These are phyloP conservation scores for Emydomyces testavorans DNA, from an alignment of 2,329 filamentous ascomycete species.

Conservation along the genomic window DNA sequence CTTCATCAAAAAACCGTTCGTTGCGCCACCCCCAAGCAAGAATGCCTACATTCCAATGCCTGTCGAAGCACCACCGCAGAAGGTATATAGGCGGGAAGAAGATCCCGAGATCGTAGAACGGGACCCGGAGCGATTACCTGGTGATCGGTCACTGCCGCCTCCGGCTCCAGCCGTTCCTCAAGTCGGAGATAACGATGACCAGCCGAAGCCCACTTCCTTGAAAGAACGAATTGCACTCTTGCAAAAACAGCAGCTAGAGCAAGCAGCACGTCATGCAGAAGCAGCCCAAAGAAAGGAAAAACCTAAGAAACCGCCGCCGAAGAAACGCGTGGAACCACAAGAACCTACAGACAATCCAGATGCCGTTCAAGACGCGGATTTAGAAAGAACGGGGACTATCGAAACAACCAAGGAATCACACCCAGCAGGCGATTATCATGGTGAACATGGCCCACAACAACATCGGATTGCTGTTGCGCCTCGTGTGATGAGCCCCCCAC, in stretches of 20 bases:
- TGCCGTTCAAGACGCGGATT: conserved; percentile 20
- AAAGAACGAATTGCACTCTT: conserved; percentile 92
- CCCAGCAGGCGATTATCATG: conserved; percentile 23
- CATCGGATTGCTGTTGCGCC: conserved; percentile 27
- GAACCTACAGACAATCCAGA: conserved; percentile 22
- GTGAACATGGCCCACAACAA: conserved; percentile 16
- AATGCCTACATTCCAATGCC: conserved; percentile 74
- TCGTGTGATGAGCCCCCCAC: conserved; percentile 26
- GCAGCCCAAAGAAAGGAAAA: conserved; percentile 74
- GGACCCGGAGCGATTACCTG: conserved; percentile 26
- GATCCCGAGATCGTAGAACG: conserved; percentile 47
- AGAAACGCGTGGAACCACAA: conserved; percentile 43
- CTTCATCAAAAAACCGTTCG: conserved; percentile 95
- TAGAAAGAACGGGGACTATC: conserved; percentile 25
- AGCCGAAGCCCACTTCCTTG: conserved; percentile 81
- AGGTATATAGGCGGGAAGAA: conserved; percentile 75
- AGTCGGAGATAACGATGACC: conserved; percentile 52
- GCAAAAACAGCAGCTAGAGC: conserved; percentile 87
- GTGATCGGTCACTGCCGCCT: conserved; percentile 21
- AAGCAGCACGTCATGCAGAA: conserved; percentile 70
- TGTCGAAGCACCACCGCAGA: conserved; percentile 58
- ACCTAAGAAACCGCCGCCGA: conserved; percentile 62
- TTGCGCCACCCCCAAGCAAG: conserved; percentile 84
- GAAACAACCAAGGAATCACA: conserved; percentile 29
- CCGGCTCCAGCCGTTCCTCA: no score